Evolutionary conservation across 139 green algal species (phyloP), one percentile per base, ranked within the genome.

Genomic region (Chlorokybus atmophyticus): DNA sequence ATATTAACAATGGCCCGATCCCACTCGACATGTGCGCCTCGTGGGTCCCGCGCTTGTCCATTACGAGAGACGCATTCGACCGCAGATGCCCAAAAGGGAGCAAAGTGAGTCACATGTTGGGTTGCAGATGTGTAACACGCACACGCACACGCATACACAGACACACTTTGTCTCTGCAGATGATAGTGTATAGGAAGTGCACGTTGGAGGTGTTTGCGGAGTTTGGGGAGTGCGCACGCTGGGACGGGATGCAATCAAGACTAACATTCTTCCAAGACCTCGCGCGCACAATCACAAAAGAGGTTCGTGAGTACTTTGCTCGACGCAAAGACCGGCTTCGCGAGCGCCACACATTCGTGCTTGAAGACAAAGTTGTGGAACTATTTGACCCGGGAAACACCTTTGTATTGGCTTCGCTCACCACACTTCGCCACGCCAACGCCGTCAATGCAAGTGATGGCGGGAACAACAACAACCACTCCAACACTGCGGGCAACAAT

Each of bases 141-240:
- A n/a, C n/a, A n/a, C n/a, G n/a, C n/a, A n/a, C n/a, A n/a, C n/a
- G n/a, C n/a, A n/a, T n/a, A n/a, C n/a, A n/a, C n/a, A n/a, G n/a
- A n/a, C n/a, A n/a, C n/a, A n/a, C n/a, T n/a, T n/a, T n/a, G n/a
- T n/a, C n/a, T n/a, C n/a, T n/a, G n/a, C n/a, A n/a, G n/a, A n/a
- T n/a, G n/a, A n/a, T n/a, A n/a, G n/a, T n/a, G n/a, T n/a, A n/a
- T n/a, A n/a, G n/a, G n/a, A n/a, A n/a, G n/a, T 72, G 50, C 23
- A 70, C 75, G 49, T 75, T 80, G 27, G 84, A 93, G 61, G 73
- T 90, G 19, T 90, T 83, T 51, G 83, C 84, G 0, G 54, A 64
- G 25, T 90, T 86, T 60, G 84, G 84, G 19, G 82, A 90, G 55
- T 87, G 78, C 73, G 65, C 42, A 17, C 73, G 81, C 32, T 91